Evolutionary conservation across 2,329 filamentous ascomycete species (phyloP).

Genomic region (Penicillium sp.): DNA sequence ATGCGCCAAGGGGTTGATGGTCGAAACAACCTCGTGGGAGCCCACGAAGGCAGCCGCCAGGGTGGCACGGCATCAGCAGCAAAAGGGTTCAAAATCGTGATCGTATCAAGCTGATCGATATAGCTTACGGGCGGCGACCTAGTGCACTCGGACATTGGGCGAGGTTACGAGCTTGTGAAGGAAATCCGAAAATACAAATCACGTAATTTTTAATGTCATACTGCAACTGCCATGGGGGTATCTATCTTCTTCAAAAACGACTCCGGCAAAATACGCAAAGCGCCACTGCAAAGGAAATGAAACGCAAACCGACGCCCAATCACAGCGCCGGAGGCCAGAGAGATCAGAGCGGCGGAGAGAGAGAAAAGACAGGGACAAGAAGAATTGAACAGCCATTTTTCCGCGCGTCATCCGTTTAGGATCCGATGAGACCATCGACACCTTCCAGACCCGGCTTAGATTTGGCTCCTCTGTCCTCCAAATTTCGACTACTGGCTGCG

Average conservation of each 20-base stretch:
- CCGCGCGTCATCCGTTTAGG: conserved; percentile 13
- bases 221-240: conserved; percentile 26
- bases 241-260: conserved; percentile 29
- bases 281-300: conserved; percentile 9
- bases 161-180: conserved; percentile 12
- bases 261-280: conserved; percentile 15
- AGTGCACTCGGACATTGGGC: conserved; percentile 10
- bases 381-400: background rate
- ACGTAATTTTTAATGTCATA: conserved; percentile 10
- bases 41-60: conserved; percentile 30
- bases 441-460: conserved; percentile 21
- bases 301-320: background rate
- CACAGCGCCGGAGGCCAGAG: background rate
- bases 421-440: conserved; percentile 20
- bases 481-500: conserved; percentile 26
- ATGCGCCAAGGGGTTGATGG: conserved; percentile 50
- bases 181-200: conserved; percentile 1
- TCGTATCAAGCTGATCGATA: background rate
- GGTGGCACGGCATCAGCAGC: conserved; percentile 20
- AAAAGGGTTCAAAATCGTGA: conserved; percentile 21
- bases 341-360: conserved; percentile 11
- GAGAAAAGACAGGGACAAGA: background rate
- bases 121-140: background rate
- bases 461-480: conserved; percentile 27
- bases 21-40: conserved; percentile 60